Conservation (phyloP, 805 yeast genomes). For the Yamadazyma akitaensis region DNA sequence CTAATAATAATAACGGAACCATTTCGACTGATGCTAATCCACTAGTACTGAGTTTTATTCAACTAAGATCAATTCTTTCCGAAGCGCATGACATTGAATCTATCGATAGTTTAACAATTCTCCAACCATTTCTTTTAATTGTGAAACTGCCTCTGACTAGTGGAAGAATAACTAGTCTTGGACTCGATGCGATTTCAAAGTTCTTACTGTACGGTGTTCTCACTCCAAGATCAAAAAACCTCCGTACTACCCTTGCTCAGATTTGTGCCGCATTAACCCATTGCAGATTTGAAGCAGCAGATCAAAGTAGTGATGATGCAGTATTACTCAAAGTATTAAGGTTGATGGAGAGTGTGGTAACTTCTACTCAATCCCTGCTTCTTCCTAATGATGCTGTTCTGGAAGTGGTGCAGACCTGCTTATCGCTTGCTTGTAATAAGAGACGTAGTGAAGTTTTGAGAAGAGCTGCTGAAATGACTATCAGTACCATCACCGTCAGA, state of each 20-base stretch:
- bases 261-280: constrained; percentile 77
- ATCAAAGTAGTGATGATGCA: constrained; percentile 88
- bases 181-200: constrained; percentile 72
- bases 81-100: constrained; percentile 49
- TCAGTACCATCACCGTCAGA: constrained; percentile 64
- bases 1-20: background rate
- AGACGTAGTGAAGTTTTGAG: constrained; percentile 86
- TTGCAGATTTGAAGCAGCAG: constrained; percentile 94
- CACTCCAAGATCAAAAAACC: constrained; percentile 49
- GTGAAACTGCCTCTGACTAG: constrained; percentile 82
- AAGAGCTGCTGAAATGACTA: constrained; percentile 81
- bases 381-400: constrained; percentile 79
- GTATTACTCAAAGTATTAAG: constrained; percentile 80
- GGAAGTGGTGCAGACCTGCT: constrained; percentile 87
- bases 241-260: constrained; percentile 58
- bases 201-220: constrained; percentile 70
- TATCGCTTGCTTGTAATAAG: constrained; percentile 89
- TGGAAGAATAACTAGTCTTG: constrained; percentile 79
- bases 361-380: constrained; percentile 60
- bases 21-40: constrained; percentile 32
- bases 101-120: constrained; percentile 67
- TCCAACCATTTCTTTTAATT: constrained; percentile 84
- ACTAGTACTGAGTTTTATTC: constrained; percentile 73
- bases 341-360: constrained; percentile 62
- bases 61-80: constrained; percentile 66